A percentile compares a stretch with the other conserved stretches of the same genome.
These are phyloP conservation scores for Helichrysum umbraculigerum DNA, from an alignment of 129 eudicot species.

Conservation along the genomic window DNA sequence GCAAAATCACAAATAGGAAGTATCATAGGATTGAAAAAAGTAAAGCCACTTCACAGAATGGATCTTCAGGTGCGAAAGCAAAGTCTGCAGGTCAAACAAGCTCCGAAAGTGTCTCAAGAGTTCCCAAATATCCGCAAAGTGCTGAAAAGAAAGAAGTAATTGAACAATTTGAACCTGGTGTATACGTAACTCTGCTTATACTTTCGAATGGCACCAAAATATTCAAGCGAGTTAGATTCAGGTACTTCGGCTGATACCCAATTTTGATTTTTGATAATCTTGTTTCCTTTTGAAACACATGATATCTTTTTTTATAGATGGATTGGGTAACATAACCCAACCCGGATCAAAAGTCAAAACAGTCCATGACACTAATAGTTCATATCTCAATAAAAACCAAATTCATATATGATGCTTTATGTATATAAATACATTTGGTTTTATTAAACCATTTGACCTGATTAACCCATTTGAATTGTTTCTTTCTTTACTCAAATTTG, in stretches of 20 bases:
- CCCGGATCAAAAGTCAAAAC: not conserved
- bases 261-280: not conserved
- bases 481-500: no score
- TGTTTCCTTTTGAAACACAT: no score
- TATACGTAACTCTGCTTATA: slow-evolving; percentile 60
- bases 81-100: slow-evolving; percentile 28
- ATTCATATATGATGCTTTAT: no score
- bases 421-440: not conserved
- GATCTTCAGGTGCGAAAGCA: slow-evolving; percentile 32
- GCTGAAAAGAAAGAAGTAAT: slow-evolving; percentile 60
- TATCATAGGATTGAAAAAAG: slow-evolving; percentile 12
- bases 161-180: slow-evolving; percentile 93
- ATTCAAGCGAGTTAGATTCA: slow-evolving; percentile 84
- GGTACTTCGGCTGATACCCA: slow-evolving; percentile 36
- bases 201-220: slow-evolving; percentile 61
- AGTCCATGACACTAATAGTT: not conserved
- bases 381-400: not conserved
- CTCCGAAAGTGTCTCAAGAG: slow-evolving; percentile 31
- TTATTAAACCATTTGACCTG: not conserved
- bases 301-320: not conserved
- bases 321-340: not conserved
- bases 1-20: slow-evolving; percentile 4
- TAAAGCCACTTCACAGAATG: slow-evolving; percentile 31
- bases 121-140: slow-evolving; percentile 25
- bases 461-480: not conserved